Percentiles rank a stretch among this genome's conserved stretches.
Conservation (phyloP, 2,329 filamentous ascomycete species). For the Botrytis porri region DNA sequence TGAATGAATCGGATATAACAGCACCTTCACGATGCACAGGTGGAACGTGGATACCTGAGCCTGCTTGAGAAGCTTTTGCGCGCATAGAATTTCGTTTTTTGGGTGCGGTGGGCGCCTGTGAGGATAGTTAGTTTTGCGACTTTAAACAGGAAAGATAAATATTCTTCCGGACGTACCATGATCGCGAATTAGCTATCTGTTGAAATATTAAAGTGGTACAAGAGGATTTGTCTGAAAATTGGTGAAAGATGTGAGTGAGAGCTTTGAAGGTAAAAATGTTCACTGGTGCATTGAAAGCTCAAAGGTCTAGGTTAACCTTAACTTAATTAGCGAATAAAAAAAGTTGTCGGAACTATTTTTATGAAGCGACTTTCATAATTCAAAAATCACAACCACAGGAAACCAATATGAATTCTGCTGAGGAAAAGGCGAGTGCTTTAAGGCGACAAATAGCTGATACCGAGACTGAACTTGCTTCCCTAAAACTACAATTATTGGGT, state of each 20-base stretch:
- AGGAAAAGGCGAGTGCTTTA: slow-evolving; percentile 41
- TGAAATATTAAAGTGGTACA: not conserved
- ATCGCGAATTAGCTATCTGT: slow-evolving; percentile 1
- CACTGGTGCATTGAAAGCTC: not conserved
- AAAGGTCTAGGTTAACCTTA: not conserved
- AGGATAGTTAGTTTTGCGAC: slow-evolving; percentile 25
- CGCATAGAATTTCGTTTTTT: slow-evolving; percentile 57
- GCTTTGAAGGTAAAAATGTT: slow-evolving; percentile 1
- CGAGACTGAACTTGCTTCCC: slow-evolving; percentile 47
- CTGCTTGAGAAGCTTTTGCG: slow-evolving; percentile 52
- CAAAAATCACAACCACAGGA: not conserved
- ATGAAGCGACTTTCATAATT: slow-evolving; percentile 5
- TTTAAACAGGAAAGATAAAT: not conserved
- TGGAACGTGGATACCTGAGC: slow-evolving; percentile 40
- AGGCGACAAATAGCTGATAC: slow-evolving; percentile 47
- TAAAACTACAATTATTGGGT: slow-evolving; percentile 46
- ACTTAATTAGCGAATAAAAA: slow-evolving; percentile 15
- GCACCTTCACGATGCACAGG: slow-evolving; percentile 46
- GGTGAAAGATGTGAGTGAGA: not conserved
- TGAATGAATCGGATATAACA: slow-evolving; percentile 56
- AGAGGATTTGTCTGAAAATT: not conserved
- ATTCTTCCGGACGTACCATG: slow-evolving; percentile 21
- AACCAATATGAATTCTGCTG: slow-evolving; percentile 40
- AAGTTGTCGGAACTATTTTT: slow-evolving; percentile 9
- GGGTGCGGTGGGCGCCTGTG: slow-evolving; percentile 44